These are phyloP conservation scores for Nymphaea thermarum DNA, from an alignment of 164 flowering plant species.

Conservation along the genomic window DNA sequence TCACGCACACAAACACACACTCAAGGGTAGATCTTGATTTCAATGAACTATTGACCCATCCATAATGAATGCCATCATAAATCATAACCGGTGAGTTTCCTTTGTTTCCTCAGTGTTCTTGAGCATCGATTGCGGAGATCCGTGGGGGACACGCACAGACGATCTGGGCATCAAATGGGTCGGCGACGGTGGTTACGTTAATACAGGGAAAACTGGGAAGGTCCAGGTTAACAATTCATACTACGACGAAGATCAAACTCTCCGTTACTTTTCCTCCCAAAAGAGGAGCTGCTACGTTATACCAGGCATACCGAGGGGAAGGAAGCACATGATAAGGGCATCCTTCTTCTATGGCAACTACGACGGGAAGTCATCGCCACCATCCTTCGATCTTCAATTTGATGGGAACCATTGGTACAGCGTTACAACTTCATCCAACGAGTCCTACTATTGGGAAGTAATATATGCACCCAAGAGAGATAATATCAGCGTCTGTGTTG, in stretches of 20 bases:
- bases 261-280: conserved; percentile 19
- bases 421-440: conserved; percentile 5
- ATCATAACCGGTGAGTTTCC: too few relatives aligned
- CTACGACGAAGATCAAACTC: conserved; percentile 15
- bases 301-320: not conserved
- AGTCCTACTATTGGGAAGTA: conserved; percentile 8
- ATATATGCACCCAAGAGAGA: conserved; percentile 14
- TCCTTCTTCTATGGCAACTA: conserved; percentile 21
- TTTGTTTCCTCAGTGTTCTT: conserved; percentile 11
- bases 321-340: conserved; percentile 16
- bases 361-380: conserved; percentile 22
- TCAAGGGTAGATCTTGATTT: too few relatives aligned
- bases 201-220: conserved; percentile 11
- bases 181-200: conserved; percentile 12
- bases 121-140: conserved; percentile 24
- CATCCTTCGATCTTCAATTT: conserved; percentile 22
- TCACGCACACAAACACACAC: too few relatives aligned
- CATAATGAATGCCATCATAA: too few relatives aligned
- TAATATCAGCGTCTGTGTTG: conserved; percentile 18
- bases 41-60: too few relatives aligned
- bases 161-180: conserved; percentile 13
- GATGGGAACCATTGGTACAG: conserved; percentile 22
- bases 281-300: conserved; percentile 25
- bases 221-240: conserved; percentile 1
- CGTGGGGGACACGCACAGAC: not conserved